Percentiles rank a stretch among this genome's conserved stretches.
phyloP scores from a whole-genome alignment of 352 stramenopile species.

The Globisporangium paroecandrum region DNA sequence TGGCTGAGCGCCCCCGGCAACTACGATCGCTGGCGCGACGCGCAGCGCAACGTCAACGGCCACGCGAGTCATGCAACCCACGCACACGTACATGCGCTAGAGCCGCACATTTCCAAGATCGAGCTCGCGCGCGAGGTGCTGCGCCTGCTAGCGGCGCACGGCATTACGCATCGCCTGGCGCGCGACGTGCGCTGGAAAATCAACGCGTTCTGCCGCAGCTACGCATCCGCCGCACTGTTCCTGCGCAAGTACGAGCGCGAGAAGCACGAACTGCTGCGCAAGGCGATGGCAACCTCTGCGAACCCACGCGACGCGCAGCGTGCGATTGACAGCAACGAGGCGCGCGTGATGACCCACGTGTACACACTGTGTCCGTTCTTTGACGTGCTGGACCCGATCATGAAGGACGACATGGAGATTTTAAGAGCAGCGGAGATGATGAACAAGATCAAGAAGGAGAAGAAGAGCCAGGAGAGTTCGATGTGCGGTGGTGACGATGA shows the following conservation, averaged over 20 bases:
- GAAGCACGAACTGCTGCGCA: constrained; percentile 6
- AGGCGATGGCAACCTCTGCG: background rate
- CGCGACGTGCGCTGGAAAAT: constrained; percentile 20
- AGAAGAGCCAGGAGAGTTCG: background rate
- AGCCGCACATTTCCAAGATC: constrained; percentile 17
- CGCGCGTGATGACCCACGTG: constrained; percentile 13
- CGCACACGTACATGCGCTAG: background rate
- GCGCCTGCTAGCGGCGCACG: constrained; percentile 5
- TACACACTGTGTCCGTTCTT: constrained; percentile 16
- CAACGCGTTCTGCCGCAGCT: constrained; percentile 15
- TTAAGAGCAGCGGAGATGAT: background rate
- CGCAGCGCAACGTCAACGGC: constrained; percentile 6
- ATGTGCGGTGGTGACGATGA: background rate
- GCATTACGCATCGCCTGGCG: constrained; percentile 19
- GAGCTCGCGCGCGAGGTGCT: constrained; percentile 19
- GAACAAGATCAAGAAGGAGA: background rate
- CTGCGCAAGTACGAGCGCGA: constrained; percentile 12
- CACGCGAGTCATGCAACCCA: background rate
- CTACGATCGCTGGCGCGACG: constrained; percentile 37
- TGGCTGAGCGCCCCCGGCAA: constrained; percentile 37
- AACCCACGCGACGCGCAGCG: background rate
- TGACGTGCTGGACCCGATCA: constrained; percentile 14
- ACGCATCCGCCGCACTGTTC: constrained; percentile 12
- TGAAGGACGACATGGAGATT: constrained; percentile 10
- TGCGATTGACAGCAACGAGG: constrained; percentile 10